Base-by-base conservation (phyloP, 352 stramenopile species). In the Phytophthora rubi region DNA sequence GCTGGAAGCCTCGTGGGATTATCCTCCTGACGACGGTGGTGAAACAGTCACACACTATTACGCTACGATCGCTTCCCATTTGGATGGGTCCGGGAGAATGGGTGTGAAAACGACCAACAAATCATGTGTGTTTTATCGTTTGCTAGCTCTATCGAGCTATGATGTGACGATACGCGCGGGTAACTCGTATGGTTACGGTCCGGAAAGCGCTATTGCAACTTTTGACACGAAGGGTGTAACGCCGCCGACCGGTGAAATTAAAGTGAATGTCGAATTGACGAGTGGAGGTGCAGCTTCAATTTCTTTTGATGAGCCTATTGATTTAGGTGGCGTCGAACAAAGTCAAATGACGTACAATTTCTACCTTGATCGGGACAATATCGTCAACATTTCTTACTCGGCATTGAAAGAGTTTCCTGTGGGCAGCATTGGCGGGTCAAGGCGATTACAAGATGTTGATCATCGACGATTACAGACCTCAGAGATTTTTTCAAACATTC, bases 271-370 rank as follows among this genome's bases (percentile, higher is more conserved):
- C 2, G 15, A 68, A 6, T 49, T 39, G 18, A 71, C 70, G 0
- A 91, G 78, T 0, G 83, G 85, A 9, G 85, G 85, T 6, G 85
- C 81, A 26, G 78, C 75, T 4, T 10, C 62, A 18, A 79, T 93
- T 23, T 59, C 56, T 2, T 89, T 93, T 61, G 76, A 80, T n/a
- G 79, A 87, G 9, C 85, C 85, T 0, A 44, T 76, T 0, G 85
- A 93, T 49, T 53, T 90, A 7, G 85, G 85, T 6, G 85, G 85
- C 15, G 75, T 70, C 2, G 30, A 30, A 10, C 53, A 68, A 1
- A 68, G 51, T 18, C 51, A 79, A 7, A 81, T 93, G 62, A 42
- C 76, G 3, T 93, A 91, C 47, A 71, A 58, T 35, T 67, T 93
- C 2, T 82, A 80, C 45, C 62, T 90, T 0, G 77, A 91, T 54